Base-by-base conservation (phyloP, 2,329 filamentous ascomycete genomes). In the Aspergillus sp. region DNA sequence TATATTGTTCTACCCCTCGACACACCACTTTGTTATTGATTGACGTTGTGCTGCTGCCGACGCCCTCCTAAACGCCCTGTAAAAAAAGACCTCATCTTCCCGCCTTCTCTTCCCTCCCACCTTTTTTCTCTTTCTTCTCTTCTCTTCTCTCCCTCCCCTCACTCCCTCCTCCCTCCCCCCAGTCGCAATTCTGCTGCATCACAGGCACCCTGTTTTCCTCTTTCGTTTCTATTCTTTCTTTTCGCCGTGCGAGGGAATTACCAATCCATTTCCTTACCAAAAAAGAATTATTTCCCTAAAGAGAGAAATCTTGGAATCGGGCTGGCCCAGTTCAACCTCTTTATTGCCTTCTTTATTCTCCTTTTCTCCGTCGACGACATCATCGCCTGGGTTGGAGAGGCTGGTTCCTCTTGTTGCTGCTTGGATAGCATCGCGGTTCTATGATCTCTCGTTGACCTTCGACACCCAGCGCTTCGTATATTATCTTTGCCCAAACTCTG, bases 291-390 rank as follows among this genome's bases (percentile, higher is more conserved):
- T 9, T 11, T 19, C 35, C 8, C n/a, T 11, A 38, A 38, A 38
- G 13, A 29, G 12, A 12, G 11, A 37, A 57, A 61, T 53, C 52
- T 54, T 56, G 49, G 49, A 54, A 57, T 52, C 46, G 54, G 62
- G 64, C 63, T 62, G 63, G 64, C 56, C 64, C 60, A 60, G 57
- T 62, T 59, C 52, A 56, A 50, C 53, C 53, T 51, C 33, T 62
- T 58, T 56, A 49, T 44, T 52, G 30, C 50, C 46, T 57, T 51
- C 48, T 57, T 55, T 36, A 46, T 45, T 42, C 37, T 32, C 42
- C 11, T 30, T 19, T 29, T 37, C 37, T 27, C 34, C 13, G 32
- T 44, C 47, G 19, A 19, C 19, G 19, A 19, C 19, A 19, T 45
- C 46, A 29, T 30, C 43, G 40, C 43, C 42, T 47, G 44, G 49